Evolutionary conservation across 164 flowering plant species (phyloP), one percentile per base, ranked within the genome.

Genomic region (Saururus chinensis): DNA sequence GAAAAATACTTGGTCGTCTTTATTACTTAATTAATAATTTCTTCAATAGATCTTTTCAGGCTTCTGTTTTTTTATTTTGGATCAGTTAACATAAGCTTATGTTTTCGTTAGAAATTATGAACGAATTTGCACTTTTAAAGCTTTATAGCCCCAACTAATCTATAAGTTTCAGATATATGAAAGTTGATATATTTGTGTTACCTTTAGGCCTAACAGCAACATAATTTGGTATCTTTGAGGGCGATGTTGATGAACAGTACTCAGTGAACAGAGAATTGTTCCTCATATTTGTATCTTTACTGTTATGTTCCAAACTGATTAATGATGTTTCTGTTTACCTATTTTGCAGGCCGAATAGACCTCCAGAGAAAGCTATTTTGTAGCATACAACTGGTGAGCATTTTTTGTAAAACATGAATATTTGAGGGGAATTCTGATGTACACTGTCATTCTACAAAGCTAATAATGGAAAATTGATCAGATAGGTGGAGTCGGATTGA

Each of bases 401-500:
- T 61, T 14, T 55, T n/a, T 40, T 41, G 51, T 7, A 45, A 20
- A 40, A 61, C 40, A 21, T 40, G 14, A 59, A 23, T 20, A 40
- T 9, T 41, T 41, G 16, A 7, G n/a, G n/a, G n/a, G 30, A 21
- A 21, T 22, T 7, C 23, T 35, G 41, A 35, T 25, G 20, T 22
- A 24, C 56, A 20, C 16, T n/a, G 13, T 63, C 65, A 21, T 45
- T 45, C 17, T 8, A 17, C n/a, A 17, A 45, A 12, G 2, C 14
- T 45, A 45, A 12, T 45, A 17, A 17, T 45, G 49, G 17, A 8
- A 6, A 30, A 26, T 69, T 70, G 30, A 75, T 69, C 79, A 95
- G 97, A 78, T 84, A 72, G 99, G 99, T 69, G 99, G 99, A 60
- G 97, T 83, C 55, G 89, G 92, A 67, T 68, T 83, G 78, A 95